Evolutionary conservation across 2,329 filamentous ascomycete genomes (phyloP), one percentile per base, ranked within the genome.

Genomic region (Thielaviopsis ethacetica): DNA sequence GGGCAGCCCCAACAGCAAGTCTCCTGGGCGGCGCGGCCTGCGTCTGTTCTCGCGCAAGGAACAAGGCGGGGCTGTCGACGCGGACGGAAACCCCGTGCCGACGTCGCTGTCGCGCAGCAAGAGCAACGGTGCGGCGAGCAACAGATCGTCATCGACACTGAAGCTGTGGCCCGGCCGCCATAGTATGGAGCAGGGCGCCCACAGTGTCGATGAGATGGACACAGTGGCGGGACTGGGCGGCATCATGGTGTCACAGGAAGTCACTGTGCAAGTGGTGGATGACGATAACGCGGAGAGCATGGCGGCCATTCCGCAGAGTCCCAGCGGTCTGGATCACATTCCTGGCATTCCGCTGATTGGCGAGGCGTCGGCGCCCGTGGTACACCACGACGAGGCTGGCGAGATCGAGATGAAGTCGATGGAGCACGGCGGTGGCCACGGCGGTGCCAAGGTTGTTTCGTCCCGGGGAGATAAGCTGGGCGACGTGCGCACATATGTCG

Each of bases 211-310:
- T 22, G 51, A 27, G 13, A 50, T 56, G 50, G 21, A 58, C n/a
- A 67, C 21, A 60, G 62, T 12, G 55, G 61, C 17, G 53, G 64
- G 66, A 9, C 72, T 75, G 55, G 79, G 80, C 6, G 79, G 81
- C 22, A 84, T 84, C 65, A 77, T 83, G 71, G 76, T 84, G 6
- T 80, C 78, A 24, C 78, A 81, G 62, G 79, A 84, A 64, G 77
- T 84, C 59, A 77, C 75, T 7, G 75, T 84, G 26, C 59, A 61
- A 19, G 59, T n/a, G 9, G 55, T 55, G 3, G 75, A 81, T 47
- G 67, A 70, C 5, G 64, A 70, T 59, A 41, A 57, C 26, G 17
- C 53, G 52, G 41, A 44, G 24, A 22, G n/a, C 44, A 57, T 12
- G 26, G 49, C 26, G 34, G 52, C 7, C 30, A 12, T 41, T 22